Evolutionary conservation across 1,284 basidiomycete genomes (phyloP).

Genomic region (Baeospora myosura): DNA sequence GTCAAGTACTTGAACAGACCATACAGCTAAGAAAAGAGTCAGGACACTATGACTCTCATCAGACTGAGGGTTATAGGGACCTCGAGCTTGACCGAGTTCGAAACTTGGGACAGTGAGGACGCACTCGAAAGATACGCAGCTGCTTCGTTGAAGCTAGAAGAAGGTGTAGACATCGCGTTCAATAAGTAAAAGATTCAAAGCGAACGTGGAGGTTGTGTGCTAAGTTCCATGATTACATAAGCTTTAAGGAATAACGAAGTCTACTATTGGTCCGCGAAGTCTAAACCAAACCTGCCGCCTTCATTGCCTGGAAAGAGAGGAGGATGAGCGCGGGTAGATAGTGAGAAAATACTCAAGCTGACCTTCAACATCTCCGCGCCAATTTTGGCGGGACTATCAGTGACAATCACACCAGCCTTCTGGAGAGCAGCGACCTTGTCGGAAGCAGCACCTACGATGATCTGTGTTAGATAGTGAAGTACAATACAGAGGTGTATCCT

Average conservation of each 20-base stretch:
- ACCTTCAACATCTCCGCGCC: conserved; percentile 84
- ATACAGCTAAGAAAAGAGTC: conserved; percentile 57
- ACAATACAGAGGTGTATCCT: conserved; percentile 11
- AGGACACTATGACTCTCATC: conserved; percentile 16
- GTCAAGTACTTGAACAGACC: conserved; percentile 79
- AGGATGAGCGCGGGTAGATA: not conserved
- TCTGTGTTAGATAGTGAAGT: conserved; percentile 3
- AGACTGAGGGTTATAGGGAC: conserved; percentile 33
- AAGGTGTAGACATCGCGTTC: conserved; percentile 3
- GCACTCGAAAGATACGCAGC: conserved; percentile 57
- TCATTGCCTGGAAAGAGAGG: conserved; percentile 60
- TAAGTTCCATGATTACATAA: conserved; percentile 18
- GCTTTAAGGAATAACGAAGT: no score
- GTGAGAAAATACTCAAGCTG: conserved; percentile 14
- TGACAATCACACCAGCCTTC: conserved; percentile 89
- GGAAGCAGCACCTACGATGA: conserved; percentile 67
- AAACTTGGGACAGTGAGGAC: conserved; percentile 42
- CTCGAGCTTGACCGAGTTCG: conserved; percentile 66
- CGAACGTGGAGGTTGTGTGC: no score
- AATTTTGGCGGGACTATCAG: conserved; percentile 94
- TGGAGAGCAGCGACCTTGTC: conserved; percentile 96
- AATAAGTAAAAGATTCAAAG: conserved; percentile 1
- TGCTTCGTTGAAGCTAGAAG: conserved; percentile 50
- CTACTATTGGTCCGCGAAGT: conserved; percentile 7
- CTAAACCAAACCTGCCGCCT: conserved; percentile 76